Base-by-base conservation (phyloP, 208 protist genomes). In the Lotmaria passim region DNA sequence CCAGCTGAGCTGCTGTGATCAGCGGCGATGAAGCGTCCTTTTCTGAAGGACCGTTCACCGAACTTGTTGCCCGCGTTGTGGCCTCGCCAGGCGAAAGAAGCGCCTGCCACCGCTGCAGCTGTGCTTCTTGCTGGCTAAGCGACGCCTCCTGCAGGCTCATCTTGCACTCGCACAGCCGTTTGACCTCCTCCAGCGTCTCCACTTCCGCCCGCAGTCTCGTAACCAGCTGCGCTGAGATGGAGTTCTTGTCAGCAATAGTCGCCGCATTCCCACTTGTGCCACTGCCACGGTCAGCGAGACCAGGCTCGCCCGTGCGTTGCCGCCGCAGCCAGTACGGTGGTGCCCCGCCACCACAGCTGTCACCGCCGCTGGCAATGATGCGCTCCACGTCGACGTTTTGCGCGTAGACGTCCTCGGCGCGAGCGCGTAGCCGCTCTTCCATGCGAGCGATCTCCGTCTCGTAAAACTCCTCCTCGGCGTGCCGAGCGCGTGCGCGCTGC, bases 301-400 rank as follows among this genome's bases (percentile, higher is more conserved):
- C 19, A 41, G 14, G 30, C 23, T 41, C 39, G 7, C 46, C 10
- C 0, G 24, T 3, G 19, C 26, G 60, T 30, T 66, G 61, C 61
- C 66, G 59, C 0, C 52, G 39, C 3, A 76, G 50, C 62, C 70
- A 59, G 15, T 65, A 69, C 34, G 57, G 64, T 33, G 47, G 50
- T 6, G 43, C 52, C 10, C 48, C 28, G 5, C 50, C 67, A 21
- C 15, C 26, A 24, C 57, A 31, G 17, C 26, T 30, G 23, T 30
- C 73, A 21, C 78, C 63, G 33, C 53, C 41, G 14, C 53, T 53
- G 2, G 33, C 50, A 11, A 91, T 53, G 21, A 73, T 74, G 2
- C 26, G 51, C 11, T 86, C 47, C 1, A 86, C 79, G 38, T 86
- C 71, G 24, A 91, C 48, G 43, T 64, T 62, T 24, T 81, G 64